These are phyloP conservation scores for Jaltomata sinuosa DNA, from an alignment of 257 asterid genomes.

Conservation along the genomic window DNA sequence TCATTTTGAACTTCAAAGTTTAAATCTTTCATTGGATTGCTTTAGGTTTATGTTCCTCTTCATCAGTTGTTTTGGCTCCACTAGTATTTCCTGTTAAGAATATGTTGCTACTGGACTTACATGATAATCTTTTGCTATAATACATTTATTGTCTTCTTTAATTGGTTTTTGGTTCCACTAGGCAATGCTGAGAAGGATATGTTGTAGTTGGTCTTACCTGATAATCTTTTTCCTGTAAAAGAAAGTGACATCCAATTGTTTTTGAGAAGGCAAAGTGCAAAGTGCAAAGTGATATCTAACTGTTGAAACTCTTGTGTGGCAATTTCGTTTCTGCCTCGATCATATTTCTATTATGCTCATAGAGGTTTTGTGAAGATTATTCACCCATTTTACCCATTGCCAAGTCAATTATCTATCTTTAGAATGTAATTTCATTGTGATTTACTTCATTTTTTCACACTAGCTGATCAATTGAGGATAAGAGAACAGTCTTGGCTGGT, in stretches of 20 bases:
- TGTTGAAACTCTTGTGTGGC: background rate
- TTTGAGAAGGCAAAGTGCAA: background rate
- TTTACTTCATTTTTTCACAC: background rate
- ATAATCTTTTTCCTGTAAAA: background rate
- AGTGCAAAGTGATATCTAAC: background rate
- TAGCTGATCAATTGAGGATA: background rate
- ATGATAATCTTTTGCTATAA: background rate
- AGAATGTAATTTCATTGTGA: background rate
- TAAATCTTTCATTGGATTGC: background rate
- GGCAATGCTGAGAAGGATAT: background rate
- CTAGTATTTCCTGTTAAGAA: background rate
- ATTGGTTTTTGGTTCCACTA: background rate
- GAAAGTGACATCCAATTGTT: background rate
- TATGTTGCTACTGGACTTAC: background rate
- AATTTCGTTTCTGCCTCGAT: background rate
- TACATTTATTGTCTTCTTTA: background rate
- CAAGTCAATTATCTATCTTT: background rate
- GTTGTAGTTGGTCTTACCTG: background rate
- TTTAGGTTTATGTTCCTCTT: background rate
- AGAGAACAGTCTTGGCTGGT: background rate
- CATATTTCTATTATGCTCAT: background rate
- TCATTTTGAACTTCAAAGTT: background rate
- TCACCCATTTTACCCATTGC: background rate
- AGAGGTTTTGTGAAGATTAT: background rate
- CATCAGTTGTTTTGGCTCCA: background rate